Percentiles rank a stretch among this genome's conserved stretches.
Conservation (phyloP, 495 filamentous ascomycete genomes). For the Penicillium manginii region DNA sequence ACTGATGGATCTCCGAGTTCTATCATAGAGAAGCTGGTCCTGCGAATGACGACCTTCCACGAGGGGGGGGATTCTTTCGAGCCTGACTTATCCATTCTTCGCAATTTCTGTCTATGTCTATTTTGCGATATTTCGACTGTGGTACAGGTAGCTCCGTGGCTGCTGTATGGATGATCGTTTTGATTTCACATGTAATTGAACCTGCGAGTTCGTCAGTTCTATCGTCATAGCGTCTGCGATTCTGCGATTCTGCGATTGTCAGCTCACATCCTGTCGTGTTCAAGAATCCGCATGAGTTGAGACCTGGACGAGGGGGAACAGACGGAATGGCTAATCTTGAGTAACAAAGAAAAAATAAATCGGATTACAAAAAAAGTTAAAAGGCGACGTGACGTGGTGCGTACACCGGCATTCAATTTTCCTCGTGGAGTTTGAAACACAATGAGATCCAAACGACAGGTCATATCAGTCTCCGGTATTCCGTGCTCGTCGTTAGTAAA, state of each 20-base stretch:
- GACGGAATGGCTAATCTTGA: too few relatives aligned
- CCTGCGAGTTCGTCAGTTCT: neutral
- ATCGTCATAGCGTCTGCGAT: neutral
- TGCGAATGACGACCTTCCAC: slow-evolving; percentile 1
- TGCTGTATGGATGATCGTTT: neutral
- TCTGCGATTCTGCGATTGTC: neutral
- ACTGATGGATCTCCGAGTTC: slow-evolving; percentile 7
- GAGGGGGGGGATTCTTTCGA: too few relatives aligned
- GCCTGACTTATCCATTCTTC: too few relatives aligned
- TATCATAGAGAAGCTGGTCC: slow-evolving; percentile 11
- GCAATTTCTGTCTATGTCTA: too few relatives aligned
- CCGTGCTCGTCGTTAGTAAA: neutral
- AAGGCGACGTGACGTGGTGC: slow-evolving; percentile 3
- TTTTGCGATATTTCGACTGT: slow-evolving; percentile 3
- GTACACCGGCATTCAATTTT: slow-evolving; percentile 7
- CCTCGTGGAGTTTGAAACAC: neutral
- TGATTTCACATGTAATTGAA: neutral
- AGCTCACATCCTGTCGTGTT: neutral
- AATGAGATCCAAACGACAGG: slow-evolving; percentile 17
- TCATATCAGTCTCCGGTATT: slow-evolving; percentile 9
- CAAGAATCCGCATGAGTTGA: neutral
- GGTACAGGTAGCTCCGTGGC: neutral
- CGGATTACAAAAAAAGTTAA: too few relatives aligned
- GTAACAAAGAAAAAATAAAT: too few relatives aligned
- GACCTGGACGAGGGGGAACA: neutral